Conservation (phyloP, 208 protist genomes). For the Trypanosoma cruzi region DNA sequence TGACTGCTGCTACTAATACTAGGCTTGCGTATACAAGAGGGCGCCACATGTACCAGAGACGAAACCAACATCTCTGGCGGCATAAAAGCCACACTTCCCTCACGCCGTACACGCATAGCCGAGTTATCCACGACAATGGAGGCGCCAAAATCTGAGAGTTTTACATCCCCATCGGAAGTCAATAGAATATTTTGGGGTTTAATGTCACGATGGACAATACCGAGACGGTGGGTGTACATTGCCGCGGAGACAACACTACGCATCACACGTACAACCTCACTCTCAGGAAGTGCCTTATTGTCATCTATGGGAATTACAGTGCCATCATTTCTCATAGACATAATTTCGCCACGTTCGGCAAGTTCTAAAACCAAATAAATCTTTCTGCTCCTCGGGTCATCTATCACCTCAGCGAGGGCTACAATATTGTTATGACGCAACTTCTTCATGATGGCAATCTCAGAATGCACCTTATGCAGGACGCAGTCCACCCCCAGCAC, state of each 20-base stretch:
- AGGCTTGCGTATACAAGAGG: neutral
- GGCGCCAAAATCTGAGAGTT: slow-evolving; percentile 81
- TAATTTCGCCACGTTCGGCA: slow-evolving; percentile 52
- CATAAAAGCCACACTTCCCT: slow-evolving; percentile 74
- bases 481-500: slow-evolving; percentile 36
- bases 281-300: slow-evolving; percentile 34
- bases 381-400: slow-evolving; percentile 83
- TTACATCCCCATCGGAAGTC: slow-evolving; percentile 55
- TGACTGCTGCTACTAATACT: neutral
- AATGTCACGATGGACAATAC: slow-evolving; percentile 75
- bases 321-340: slow-evolving; percentile 47
- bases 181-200: slow-evolving; percentile 80
- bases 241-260: slow-evolving; percentile 43
- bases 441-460: slow-evolving; percentile 94
- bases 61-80: slow-evolving; percentile 65
- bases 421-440: slow-evolving; percentile 93
- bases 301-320: slow-evolving; percentile 39
- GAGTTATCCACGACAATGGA: slow-evolving; percentile 46
- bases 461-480: slow-evolving; percentile 47
- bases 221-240: slow-evolving; percentile 51
- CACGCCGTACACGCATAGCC: slow-evolving; percentile 32
- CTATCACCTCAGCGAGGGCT: slow-evolving; percentile 91
- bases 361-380: slow-evolving; percentile 91
- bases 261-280: slow-evolving; percentile 30
- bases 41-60: slow-evolving; percentile 34